Evolutionary conservation across 2,329 filamentous ascomycete genomes (phyloP), one percentile per base, ranked within the genome.

Genomic region (Metarhizium album): DNA sequence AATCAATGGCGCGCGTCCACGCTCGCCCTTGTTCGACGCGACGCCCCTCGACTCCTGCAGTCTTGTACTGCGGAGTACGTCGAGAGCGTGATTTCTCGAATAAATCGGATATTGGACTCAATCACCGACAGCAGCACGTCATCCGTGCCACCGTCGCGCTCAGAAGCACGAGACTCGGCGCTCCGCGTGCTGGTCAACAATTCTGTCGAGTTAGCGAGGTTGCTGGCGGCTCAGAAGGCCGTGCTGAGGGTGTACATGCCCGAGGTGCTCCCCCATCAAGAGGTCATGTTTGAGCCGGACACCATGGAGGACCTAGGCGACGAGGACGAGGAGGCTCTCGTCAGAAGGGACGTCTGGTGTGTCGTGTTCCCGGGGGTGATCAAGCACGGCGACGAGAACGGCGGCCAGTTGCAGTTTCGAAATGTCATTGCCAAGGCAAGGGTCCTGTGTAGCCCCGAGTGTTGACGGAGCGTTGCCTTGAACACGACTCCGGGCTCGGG

Each of bases 1-100:
- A 84, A 84, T 60, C 77, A 82, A 60, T 86, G 82, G 82, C 79
- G 83, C 38, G 79, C 82, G 5, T 71, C 74, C n/a, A 86, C 82
- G 2, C 71, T 85, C 40, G 72, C 77, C 24, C 70, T 82, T 42
- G 64, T 86, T 47, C 74, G 73, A 49, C 78, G 78, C 58, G 77
- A 79, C 53, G 70, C 74, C 5, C 63, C 67, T 16, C 59, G 68
- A 33, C 72, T 68, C 51, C 69, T 81, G 33, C 67, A 73, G 71
- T 69, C 51, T 68, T 82, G 40, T 66, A 73, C 47, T 58, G 64
- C 14, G 69, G 75, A 57, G 80, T 60, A 74, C 31, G 67, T 69
- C 16, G 70, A 75, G 37, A 58, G 60, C 13, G 66, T 79, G 40
- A 62, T 79, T 16, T 57, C 64, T 2, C 70, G 70, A 45, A 66